Percentiles rank a stretch among this genome's conserved stretches.
phyloP scores from a whole-genome alignment of 164 flowering plant species.

The Liriodendron chinense region DNA sequence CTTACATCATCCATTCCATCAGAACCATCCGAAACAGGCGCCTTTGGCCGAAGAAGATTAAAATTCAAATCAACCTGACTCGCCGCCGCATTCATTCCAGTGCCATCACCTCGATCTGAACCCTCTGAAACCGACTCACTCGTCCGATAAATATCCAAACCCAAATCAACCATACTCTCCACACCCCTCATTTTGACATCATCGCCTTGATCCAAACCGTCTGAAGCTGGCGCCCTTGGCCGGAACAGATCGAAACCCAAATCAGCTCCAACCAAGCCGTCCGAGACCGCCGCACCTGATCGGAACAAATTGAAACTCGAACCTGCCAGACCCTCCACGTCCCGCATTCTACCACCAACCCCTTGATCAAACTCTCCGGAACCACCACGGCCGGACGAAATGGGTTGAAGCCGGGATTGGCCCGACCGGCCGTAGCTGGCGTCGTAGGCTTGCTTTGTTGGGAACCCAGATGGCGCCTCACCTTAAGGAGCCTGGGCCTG shows the following conservation, averaged over 20 bases:
- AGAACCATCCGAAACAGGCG: background rate
- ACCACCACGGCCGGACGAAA: background rate
- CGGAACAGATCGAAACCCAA: slow-evolving; percentile 3
- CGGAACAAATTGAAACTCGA: slow-evolving; percentile 2
- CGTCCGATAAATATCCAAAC: background rate
- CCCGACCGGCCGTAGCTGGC: background rate
- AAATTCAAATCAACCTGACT: background rate
- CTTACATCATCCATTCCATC: background rate
- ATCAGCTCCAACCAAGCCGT: background rate
- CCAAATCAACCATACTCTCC: slow-evolving; percentile 2
- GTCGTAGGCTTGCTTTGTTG: slow-evolving; percentile 1
- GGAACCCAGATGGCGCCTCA: slow-evolving; percentile 14
- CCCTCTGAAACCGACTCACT: background rate
- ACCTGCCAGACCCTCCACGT: background rate
- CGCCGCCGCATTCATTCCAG: background rate
- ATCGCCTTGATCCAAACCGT: background rate
- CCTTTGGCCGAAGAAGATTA: background rate
- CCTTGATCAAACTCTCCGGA: background rate
- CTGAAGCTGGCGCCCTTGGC: background rate
- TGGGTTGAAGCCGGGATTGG: slow-evolving; percentile 3
- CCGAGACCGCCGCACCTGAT: background rate
- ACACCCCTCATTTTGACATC: background rate
- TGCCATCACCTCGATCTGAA: background rate
- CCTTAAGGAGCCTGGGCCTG: slow-evolving; percentile 28
- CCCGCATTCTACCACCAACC: background rate